phyloP scores from a whole-genome alignment of 106 monocot genomes.

The Narthecium ossifragum region DNA sequence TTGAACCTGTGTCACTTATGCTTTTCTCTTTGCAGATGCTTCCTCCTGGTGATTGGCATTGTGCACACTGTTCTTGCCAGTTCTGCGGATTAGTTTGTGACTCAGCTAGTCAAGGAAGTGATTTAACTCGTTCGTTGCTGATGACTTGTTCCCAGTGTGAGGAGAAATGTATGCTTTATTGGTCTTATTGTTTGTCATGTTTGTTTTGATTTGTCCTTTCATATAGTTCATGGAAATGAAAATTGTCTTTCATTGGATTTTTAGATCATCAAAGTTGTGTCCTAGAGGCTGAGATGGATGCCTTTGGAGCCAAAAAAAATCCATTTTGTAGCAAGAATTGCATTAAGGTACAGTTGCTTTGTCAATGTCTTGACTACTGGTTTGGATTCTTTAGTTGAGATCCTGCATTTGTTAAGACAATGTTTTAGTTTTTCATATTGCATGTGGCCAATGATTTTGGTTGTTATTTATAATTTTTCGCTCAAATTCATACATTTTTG shows the following conservation, averaged over 20 bases:
- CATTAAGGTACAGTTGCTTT: conserved; percentile 37
- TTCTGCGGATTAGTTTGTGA: conserved; percentile 50
- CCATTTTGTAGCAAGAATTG: conserved; percentile 62
- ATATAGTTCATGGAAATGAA: background rate
- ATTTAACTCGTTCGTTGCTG: conserved; percentile 13
- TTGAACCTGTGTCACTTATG: too few species aligned
- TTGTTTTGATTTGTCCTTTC: background rate
- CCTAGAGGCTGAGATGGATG: conserved; percentile 37
- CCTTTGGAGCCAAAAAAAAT: too few species aligned
- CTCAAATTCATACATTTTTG: too few species aligned
- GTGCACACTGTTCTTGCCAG: conserved; percentile 70
- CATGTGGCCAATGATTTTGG: too few species aligned
- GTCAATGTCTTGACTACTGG: too few species aligned
- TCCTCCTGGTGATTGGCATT: conserved; percentile 79
- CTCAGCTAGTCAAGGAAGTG: conserved; percentile 2
- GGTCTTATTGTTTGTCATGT: background rate
- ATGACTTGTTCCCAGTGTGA: conserved; percentile 70
- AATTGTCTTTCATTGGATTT: conserved; percentile 14
- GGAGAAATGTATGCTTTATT: conserved; percentile 48
- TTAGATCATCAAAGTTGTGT: conserved; percentile 75
- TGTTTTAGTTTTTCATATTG: too few species aligned
- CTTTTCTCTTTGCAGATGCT: conserved; percentile 48
- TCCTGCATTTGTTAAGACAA: too few species aligned
- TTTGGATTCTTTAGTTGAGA: too few species aligned
- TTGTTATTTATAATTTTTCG: too few species aligned